Evolutionary conservation across 768 basidiomycete species (phyloP).

Genomic region (Tulasnella calospora): DNA sequence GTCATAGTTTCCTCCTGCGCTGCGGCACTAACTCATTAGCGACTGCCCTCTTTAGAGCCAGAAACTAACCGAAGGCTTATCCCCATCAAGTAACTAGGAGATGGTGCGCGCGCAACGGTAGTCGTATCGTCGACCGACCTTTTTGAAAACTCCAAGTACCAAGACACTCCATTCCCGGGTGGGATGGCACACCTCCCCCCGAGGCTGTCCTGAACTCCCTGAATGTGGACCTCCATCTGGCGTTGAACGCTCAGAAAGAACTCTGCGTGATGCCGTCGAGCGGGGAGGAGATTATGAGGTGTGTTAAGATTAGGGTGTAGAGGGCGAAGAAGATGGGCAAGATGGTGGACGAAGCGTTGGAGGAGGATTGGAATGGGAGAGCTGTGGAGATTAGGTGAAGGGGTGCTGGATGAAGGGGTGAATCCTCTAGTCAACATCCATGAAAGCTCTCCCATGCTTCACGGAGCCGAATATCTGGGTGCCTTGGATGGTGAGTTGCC

Average conservation of each 20-base stretch:
- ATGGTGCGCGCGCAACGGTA: not conserved
- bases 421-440: too few species aligned
- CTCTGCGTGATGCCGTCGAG: slow-evolving; percentile 80
- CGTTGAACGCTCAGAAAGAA: slow-evolving; percentile 87
- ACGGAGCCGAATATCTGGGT: too few species aligned
- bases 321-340: slow-evolving; percentile 66
- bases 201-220: too few species aligned
- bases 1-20: not conserved
- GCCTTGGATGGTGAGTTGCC: too few species aligned
- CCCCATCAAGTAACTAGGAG: not conserved
- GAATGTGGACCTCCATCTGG: too few species aligned
- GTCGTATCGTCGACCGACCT: not conserved
- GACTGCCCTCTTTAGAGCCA: not conserved
- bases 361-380: slow-evolving; percentile 63
- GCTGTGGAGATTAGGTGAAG: slow-evolving; percentile 52
- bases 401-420: not conserved
- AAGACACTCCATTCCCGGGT: too few species aligned
- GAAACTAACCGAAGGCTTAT: not conserved
- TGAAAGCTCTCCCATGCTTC: too few species aligned
- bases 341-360: slow-evolving; percentile 59
- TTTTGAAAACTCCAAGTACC: slow-evolving; percentile 28
- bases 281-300: slow-evolving; percentile 63
- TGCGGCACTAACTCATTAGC: not conserved
- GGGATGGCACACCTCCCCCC: too few species aligned
- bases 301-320: slow-evolving; percentile 64